Conservation (phyloP, 2,329 filamentous ascomycete genomes). For the Pestalotiopsis fici region DNA sequence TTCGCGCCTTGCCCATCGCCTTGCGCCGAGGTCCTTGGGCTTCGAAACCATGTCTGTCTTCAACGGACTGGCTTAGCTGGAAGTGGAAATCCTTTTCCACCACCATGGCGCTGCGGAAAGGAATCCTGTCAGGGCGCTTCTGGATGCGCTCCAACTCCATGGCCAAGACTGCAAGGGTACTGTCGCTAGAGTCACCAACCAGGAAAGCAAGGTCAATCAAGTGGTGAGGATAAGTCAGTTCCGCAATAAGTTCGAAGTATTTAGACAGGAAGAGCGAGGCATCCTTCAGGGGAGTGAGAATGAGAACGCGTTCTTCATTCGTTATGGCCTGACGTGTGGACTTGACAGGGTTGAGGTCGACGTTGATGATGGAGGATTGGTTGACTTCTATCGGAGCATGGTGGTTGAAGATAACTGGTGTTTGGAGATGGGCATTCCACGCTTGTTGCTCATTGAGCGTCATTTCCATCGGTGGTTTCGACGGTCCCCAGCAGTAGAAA, state of each 20-base stretch:
- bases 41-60: constrained; percentile 81
- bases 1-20: constrained; percentile 85
- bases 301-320: constrained; percentile 86
- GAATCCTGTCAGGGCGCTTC: constrained; percentile 73
- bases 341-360: constrained; percentile 83
- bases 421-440: constrained; percentile 87
- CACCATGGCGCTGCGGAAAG: constrained; percentile 83
- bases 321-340: constrained; percentile 77
- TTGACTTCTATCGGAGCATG: constrained; percentile 87
- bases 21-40: constrained; percentile 90
- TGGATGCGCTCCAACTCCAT: constrained; percentile 88
- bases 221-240: constrained; percentile 91
- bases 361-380: constrained; percentile 72
- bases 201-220: constrained; percentile 95
- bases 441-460: constrained; percentile 84
- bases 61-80: constrained; percentile 73
- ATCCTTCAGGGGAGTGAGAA: constrained; percentile 91
- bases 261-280: constrained; percentile 79
- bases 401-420: constrained; percentile 94
- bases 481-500: constrained; percentile 96
- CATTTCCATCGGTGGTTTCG: constrained; percentile 96
- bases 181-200: constrained; percentile 87
- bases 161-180: constrained; percentile 84
- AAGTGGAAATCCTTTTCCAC: constrained; percentile 90
- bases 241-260: constrained; percentile 89